These are phyloP conservation scores for Chlorophyllum brunneum DNA, from an alignment of 768 basidiomycete species.

Conservation along the genomic window DNA sequence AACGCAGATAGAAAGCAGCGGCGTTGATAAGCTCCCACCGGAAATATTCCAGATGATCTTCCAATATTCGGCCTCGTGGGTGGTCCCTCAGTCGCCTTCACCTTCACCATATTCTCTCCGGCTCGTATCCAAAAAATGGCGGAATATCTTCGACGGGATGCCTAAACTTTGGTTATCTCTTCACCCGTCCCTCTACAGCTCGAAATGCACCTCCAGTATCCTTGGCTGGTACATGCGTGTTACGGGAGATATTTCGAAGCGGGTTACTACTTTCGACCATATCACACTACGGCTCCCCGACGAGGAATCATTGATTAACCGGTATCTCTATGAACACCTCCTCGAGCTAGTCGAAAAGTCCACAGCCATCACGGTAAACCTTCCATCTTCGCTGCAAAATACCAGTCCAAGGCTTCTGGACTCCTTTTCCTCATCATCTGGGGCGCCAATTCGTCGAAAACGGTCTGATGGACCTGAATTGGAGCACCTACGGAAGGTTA, in stretches of 20 bases:
- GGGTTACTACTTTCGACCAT: neutral
- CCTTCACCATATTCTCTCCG: neutral
- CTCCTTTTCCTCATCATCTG: neutral
- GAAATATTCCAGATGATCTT: slow-evolving; percentile 4
- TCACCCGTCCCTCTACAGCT: neutral
- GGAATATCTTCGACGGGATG: neutral
- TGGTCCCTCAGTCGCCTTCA: neutral
- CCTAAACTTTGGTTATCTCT: slow-evolving; percentile 2
- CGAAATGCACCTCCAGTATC: neutral
- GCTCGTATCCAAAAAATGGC: neutral
- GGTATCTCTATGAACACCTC: neutral
- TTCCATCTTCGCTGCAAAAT: neutral
- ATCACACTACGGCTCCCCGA: neutral
- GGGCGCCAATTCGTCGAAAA: neutral
- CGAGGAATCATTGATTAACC: neutral
- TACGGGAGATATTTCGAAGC: neutral
- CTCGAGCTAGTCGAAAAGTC: neutral
- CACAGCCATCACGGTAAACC: neutral
- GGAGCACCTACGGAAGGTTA: neutral
- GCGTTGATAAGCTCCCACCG: neutral
- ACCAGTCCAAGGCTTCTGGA: neutral
- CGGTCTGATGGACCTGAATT: neutral
- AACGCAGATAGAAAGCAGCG: no score
- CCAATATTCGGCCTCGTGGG: neutral
- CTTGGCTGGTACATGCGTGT: neutral